A percentile compares a stretch with the other conserved stretches of the same genome.
phyloP scores from a whole-genome alignment of 352 stramenopile genomes.

The Globisporangium nunn region DNA sequence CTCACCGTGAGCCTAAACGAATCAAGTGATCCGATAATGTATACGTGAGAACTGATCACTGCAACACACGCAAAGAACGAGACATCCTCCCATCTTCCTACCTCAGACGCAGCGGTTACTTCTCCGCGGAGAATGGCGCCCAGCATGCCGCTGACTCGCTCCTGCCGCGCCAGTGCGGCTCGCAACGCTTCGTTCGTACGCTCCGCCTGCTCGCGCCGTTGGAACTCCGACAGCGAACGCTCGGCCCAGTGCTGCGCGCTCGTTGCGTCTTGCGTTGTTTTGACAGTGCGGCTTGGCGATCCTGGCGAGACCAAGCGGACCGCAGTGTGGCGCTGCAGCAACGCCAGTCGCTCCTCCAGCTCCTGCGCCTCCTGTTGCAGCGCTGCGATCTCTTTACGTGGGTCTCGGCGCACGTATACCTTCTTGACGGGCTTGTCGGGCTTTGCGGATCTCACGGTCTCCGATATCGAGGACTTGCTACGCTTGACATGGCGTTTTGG shows the following conservation, averaged over 20 bases:
- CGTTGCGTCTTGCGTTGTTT: background rate
- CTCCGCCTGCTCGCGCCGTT: background rate
- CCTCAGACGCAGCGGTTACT: background rate
- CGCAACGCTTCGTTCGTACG: background rate
- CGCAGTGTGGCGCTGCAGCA: constrained; percentile 2
- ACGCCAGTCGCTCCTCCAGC: background rate
- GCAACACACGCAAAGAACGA: background rate
- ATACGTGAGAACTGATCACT: background rate
- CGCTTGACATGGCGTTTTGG: background rate
- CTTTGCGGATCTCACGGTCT: background rate
- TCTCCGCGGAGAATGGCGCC: background rate
- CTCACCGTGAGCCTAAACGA: too few relatives aligned
- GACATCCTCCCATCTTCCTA: background rate
- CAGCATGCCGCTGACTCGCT: background rate
- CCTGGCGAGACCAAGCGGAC: background rate
- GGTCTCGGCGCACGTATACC: background rate
- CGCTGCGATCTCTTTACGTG: constrained; percentile 1
- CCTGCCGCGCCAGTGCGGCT: background rate
- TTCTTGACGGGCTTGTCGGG: background rate
- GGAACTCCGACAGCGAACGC: background rate
- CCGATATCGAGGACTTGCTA: background rate
- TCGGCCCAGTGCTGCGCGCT: background rate
- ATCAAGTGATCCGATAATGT: too few relatives aligned
- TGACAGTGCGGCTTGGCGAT: background rate
- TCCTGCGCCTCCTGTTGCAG: background rate